Evolutionary conservation across 2,329 filamentous ascomycete species (phyloP).

Genomic region (Hymenoscyphus albidus): DNA sequence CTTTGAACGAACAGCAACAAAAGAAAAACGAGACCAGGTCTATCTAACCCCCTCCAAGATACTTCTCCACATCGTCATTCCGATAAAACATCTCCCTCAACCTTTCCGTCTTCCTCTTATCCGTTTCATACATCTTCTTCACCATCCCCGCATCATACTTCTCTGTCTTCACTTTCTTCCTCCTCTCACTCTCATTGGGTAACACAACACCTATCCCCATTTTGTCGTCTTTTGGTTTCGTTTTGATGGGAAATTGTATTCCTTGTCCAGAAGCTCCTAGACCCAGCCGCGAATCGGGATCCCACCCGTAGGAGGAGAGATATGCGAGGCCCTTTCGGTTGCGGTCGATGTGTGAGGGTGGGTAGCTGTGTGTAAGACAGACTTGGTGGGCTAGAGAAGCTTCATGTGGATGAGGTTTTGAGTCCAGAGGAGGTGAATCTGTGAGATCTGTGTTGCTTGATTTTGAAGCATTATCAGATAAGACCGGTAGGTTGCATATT

Average conservation of each 20-base stretch:
- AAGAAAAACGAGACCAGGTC: not conserved
- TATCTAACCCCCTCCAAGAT: conserved; percentile 38
- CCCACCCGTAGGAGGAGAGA: conserved; percentile 66
- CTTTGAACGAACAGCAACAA: not conserved
- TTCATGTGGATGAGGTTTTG: conserved; percentile 45
- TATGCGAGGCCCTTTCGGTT: conserved; percentile 65
- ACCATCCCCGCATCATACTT: conserved; percentile 68
- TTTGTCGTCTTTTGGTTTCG: conserved; percentile 65
- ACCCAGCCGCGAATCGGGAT: conserved; percentile 67
- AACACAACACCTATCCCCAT: conserved; percentile 63
- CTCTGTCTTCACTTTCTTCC: conserved; percentile 42
- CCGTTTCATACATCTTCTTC: conserved; percentile 56
- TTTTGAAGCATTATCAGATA: conserved; percentile 33
- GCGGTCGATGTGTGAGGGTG: conserved; percentile 68
- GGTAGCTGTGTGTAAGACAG: conserved; percentile 63
- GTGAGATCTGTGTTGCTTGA: not conserved
- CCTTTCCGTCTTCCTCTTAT: conserved; percentile 58
- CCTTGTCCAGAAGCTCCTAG: conserved; percentile 68
- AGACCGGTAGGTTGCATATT: conserved; percentile 57
- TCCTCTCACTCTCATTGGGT: conserved; percentile 35
- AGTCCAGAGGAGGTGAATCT: not conserved
- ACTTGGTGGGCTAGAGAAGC: conserved; percentile 68
- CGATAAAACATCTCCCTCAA: conserved; percentile 70
- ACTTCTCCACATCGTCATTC: conserved; percentile 70
- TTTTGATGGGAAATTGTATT: conserved; percentile 71